Evolutionary conservation across 2,329 filamentous ascomycete genomes (phyloP).

Genomic region (Aspergillus latus): DNA sequence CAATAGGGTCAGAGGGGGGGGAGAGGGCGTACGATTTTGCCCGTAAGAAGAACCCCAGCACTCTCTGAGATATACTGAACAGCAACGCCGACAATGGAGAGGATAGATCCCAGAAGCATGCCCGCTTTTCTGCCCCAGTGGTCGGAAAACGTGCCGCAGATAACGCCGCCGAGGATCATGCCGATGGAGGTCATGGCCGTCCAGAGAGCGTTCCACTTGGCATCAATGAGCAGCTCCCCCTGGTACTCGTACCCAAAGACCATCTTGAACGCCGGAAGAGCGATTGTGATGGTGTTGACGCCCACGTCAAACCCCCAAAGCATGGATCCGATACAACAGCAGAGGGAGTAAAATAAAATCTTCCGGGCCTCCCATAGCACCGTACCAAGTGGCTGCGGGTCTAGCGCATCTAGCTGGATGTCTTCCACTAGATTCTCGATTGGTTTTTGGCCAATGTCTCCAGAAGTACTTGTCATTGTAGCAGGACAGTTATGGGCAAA

Average conservation of each 20-base stretch:
- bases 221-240: not conserved
- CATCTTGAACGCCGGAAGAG: not conserved
- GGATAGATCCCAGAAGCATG: not conserved
- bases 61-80: not conserved
- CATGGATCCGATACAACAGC: not conserved
- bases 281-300: not conserved
- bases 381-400: not conserved
- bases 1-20: too few species aligned
- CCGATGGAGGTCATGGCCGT: slow-evolving; percentile 3
- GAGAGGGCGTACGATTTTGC: not conserved
- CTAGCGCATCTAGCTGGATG: not conserved
- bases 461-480: not conserved
- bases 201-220: slow-evolving; percentile 3
- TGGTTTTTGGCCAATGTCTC: not conserved
- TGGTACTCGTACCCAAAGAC: slow-evolving; percentile 2
- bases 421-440: not conserved
- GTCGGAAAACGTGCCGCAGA: not conserved
- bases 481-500: too few species aligned
- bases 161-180: not conserved
- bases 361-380: not conserved
- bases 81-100: slow-evolving; percentile 1
- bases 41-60: not conserved
- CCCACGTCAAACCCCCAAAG: not conserved
- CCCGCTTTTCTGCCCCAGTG: not conserved
- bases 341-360: not conserved